A percentile compares a stretch with the other conserved stretches of the same genome.
Conservation (phyloP, 1,284 basidiomycete genomes). For the Chalciporus sp. region DNA sequence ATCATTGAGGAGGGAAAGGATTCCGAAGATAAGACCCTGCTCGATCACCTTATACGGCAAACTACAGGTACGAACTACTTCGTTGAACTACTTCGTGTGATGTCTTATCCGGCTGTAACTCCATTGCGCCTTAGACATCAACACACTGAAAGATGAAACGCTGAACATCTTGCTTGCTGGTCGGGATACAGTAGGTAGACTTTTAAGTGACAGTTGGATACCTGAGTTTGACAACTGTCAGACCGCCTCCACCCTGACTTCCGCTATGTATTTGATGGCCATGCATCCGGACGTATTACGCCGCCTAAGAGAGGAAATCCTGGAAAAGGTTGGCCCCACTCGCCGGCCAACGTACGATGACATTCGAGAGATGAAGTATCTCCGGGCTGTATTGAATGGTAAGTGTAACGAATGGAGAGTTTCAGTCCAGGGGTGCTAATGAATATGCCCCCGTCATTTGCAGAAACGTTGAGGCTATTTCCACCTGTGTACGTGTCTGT, state of each 20-base stretch:
- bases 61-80: constrained; percentile 44
- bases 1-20: constrained; percentile 15
- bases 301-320: constrained; percentile 57
- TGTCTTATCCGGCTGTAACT: constrained; percentile 40
- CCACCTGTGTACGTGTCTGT: constrained; percentile 52
- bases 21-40: constrained; percentile 45
- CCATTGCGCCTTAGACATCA: constrained; percentile 33
- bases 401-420: constrained; percentile 6
- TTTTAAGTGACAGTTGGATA: constrained; percentile 6
- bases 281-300: constrained; percentile 47
- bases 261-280: constrained; percentile 56
- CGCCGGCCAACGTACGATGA: constrained; percentile 54
- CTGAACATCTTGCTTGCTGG: constrained; percentile 48
- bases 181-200: constrained; percentile 41
- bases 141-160: constrained; percentile 41
- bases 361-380: constrained; percentile 57
- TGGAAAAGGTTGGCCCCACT: constrained; percentile 47
- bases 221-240: constrained; percentile 28
- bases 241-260: constrained; percentile 56
- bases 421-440: background rate
- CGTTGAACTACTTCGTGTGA: constrained; percentile 7
- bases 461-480: constrained; percentile 62
- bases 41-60: constrained; percentile 52
- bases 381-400: constrained; percentile 65
- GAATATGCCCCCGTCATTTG: background rate